A percentile compares a stretch with the other conserved stretches of the same genome.
Conservation (phyloP, 345 rosid genomes). For the Salix brachista region DNA sequence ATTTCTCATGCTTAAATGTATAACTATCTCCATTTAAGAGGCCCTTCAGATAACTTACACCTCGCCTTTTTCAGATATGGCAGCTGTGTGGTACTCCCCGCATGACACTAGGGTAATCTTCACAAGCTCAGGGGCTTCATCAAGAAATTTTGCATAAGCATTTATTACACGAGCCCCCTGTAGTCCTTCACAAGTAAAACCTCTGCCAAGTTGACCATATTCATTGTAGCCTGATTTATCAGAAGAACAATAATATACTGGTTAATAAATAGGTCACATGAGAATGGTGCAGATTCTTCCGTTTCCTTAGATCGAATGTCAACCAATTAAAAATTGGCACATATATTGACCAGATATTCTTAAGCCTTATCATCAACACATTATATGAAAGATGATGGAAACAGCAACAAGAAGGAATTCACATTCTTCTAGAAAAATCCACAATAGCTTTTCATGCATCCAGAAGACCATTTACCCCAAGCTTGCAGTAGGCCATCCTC, state of each 20-base stretch:
- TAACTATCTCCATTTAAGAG: conserved; percentile 42
- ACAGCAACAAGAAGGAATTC: background rate
- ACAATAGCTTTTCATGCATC: background rate
- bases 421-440: background rate
- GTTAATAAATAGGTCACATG: conserved; percentile 13
- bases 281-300: conserved; percentile 6
- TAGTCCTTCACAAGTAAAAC: conserved; percentile 90
- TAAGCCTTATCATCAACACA: background rate
- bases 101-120: conserved; percentile 84
- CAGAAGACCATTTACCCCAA: conserved; percentile 58
- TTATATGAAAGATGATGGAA: background rate
- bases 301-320: conserved; percentile 12
- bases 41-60: conserved; percentile 78
- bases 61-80: conserved; percentile 84
- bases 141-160: conserved; percentile 83
- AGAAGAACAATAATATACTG: conserved; percentile 15
- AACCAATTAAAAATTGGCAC: background rate
- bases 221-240: conserved; percentile 81
- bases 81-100: conserved; percentile 96
- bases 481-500: conserved; percentile 84
- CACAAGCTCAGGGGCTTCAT: conserved; percentile 92
- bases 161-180: conserved; percentile 71
- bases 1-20: conserved; percentile 41
- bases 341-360: background rate
- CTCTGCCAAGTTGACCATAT: conserved; percentile 96